These are phyloP conservation scores for Gossypium stocksii DNA, from an alignment of 345 rosid species.

Conservation along the genomic window DNA sequence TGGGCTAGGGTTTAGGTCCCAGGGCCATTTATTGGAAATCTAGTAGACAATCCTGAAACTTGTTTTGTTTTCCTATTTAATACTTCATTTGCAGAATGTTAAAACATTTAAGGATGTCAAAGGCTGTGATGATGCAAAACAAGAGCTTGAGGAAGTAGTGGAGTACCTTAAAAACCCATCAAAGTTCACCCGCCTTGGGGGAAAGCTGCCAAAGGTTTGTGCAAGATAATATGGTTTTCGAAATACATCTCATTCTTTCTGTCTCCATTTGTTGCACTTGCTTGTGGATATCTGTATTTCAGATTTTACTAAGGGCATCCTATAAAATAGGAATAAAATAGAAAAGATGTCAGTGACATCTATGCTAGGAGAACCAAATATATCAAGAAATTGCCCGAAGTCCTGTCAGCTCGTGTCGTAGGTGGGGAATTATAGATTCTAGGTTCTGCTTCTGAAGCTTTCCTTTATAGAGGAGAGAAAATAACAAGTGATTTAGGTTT, in stretches of 20 bases:
- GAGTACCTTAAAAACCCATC: conserved; percentile 93
- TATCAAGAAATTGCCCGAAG: background rate
- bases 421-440: background rate
- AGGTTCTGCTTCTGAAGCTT: background rate
- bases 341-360: background rate
- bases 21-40: background rate
- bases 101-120: conserved; percentile 99
- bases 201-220: conserved; percentile 94
- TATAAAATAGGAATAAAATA: background rate
- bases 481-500: background rate
- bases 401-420: background rate
- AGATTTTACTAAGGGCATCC: background rate
- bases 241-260: background rate
- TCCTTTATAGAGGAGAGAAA: background rate
- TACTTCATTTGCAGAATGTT: conserved; percentile 63
- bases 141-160: conserved; percentile 97
- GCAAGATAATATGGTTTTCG: conserved; percentile 12
- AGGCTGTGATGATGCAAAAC: conserved; percentile 99
- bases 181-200: conserved; percentile 97
- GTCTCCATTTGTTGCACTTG: background rate
- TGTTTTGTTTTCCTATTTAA: conserved; percentile 20
- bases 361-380: conserved; percentile 1
- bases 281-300: background rate
- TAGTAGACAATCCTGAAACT: background rate
- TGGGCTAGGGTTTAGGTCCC: background rate